These are phyloP conservation scores for Wickerhamiella allomyrinae DNA, from an alignment of 805 yeast species.

Conservation along the genomic window DNA sequence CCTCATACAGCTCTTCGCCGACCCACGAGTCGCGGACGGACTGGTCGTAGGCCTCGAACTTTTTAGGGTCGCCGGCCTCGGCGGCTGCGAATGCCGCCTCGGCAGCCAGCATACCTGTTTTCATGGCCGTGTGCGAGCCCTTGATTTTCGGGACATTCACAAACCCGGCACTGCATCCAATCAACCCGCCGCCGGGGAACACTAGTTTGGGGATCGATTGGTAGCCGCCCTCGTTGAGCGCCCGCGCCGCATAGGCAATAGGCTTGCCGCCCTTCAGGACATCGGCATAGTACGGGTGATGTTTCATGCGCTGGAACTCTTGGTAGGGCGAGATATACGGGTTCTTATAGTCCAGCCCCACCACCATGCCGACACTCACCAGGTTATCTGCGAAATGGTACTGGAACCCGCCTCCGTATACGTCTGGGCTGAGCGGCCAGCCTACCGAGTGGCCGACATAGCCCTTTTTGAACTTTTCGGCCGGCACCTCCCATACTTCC, in stretches of 20 bases:
- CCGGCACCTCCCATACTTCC: slow-evolving; percentile 92
- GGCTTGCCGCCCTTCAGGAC: slow-evolving; percentile 83
- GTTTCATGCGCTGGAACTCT: slow-evolving; percentile 90
- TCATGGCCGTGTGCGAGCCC: slow-evolving; percentile 97
- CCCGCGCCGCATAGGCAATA: slow-evolving; percentile 88
- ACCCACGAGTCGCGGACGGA: slow-evolving; percentile 72
- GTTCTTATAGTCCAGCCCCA: slow-evolving; percentile 86
- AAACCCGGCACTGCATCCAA: slow-evolving; percentile 94
- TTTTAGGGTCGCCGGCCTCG: slow-evolving; percentile 20
- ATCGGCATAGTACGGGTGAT: slow-evolving; percentile 67
- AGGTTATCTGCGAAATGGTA: slow-evolving; percentile 92
- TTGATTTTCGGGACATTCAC: slow-evolving; percentile 95
- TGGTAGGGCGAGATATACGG: slow-evolving; percentile 93
- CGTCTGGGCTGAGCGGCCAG: slow-evolving; percentile 56
- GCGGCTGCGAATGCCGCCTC: slow-evolving; percentile 54
- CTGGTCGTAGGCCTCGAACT: slow-evolving; percentile 45
- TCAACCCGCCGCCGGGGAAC: slow-evolving; percentile 93
- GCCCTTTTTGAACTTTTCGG: slow-evolving; percentile 69
- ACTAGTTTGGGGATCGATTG: slow-evolving; percentile 82
- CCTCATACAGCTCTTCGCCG: slow-evolving; percentile 62
- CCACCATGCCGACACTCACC: slow-evolving; percentile 85
- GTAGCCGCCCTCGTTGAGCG: slow-evolving; percentile 91
- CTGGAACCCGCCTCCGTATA: slow-evolving; percentile 94
- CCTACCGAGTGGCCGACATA: slow-evolving; percentile 80
- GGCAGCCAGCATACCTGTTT: slow-evolving; percentile 90